Evolutionary conservation across 805 yeast genomes (phyloP), one percentile per base, ranked within the genome.

Genomic region (Maudiozyma saulgeensis): DNA sequence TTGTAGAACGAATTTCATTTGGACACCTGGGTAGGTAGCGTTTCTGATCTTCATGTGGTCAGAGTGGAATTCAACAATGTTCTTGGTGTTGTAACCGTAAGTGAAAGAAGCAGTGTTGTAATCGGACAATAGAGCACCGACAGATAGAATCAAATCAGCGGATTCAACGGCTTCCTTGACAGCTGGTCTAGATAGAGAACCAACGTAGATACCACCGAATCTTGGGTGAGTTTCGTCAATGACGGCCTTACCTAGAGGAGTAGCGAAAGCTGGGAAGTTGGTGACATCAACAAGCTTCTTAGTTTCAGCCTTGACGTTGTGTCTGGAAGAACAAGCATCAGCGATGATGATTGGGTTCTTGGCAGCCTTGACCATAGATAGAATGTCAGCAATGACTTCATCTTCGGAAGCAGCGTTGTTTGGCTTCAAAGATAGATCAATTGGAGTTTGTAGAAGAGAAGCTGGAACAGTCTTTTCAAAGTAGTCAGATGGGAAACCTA

Each of bases 11-110:
- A 42, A 42, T 19, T 42, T 42, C 44, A 42, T 42, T 31, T 42
- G 44, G 44, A 42, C 44, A 42, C 44, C 44, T 42, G 44, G 44
- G 44, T 26, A 42, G 44, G 44, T 42, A 42, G 44, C 44, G 37
- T 42, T 42, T 31, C 37, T 42, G 44, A 42, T 42, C 44, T 42
- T 42, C 37, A 42, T 42, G 44, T 42, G 37, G 44, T 42, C 44
- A 18, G 44, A 42, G 44, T 42, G 44, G 44, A 42, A 42, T 31
- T 42, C 44, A 28, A 42, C 44, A 42, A 42, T 42, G 44, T 42
- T 42, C 44, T 42, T 42, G 44, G 44, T 42, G 25, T 42, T 26
- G 44, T 42, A 42, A 42, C 28, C 35, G 44, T 42, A 42, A 31
- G 44, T 28, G 44, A 42, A 42, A 42, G 44, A 42, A 42, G 37